Evolutionary conservation across 768 basidiomycete species (phyloP).

Genomic region (Suillus alpinus): DNA sequence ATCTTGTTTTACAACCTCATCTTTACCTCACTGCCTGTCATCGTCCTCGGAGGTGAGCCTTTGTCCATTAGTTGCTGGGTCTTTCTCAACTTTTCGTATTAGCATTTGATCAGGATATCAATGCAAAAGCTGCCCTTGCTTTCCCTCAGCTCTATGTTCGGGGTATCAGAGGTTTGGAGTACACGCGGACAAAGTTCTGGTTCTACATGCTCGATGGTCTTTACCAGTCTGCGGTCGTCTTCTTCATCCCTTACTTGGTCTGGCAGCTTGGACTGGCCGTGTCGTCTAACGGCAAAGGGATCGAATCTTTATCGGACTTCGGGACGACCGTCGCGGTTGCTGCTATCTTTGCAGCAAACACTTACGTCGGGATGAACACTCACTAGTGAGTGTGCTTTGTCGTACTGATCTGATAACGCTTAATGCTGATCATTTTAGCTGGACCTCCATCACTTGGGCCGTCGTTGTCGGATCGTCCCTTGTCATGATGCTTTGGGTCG

Average conservation of each 20-base stretch:
- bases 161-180: constrained; percentile 91
- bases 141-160: constrained; percentile 96
- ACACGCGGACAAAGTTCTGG: constrained; percentile 92
- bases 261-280: constrained; percentile 64
- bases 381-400: constrained; percentile 64
- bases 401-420: constrained; percentile 11
- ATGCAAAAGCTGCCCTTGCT: constrained; percentile 83
- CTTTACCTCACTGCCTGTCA: constrained; percentile 93
- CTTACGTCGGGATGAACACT: constrained; percentile 87
- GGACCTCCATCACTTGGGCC: constrained; percentile 84
- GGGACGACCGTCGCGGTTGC: constrained; percentile 89
- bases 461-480: constrained; percentile 75
- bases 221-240: constrained; percentile 87
- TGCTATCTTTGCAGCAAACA: constrained; percentile 86
- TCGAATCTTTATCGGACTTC: constrained; percentile 81
- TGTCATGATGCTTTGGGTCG: constrained; percentile 86
- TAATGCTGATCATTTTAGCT: constrained; percentile 40
- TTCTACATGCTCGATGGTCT: constrained; percentile 91
- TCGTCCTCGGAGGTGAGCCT: constrained; percentile 76
- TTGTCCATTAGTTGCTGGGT: neutral
- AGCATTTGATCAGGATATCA: constrained; percentile 95
- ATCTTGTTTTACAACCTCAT: constrained; percentile 87
- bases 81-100: constrained; percentile 3
- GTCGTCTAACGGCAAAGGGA: constrained; percentile 77
- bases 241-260: constrained; percentile 78